phyloP scores from a whole-genome alignment of 768 basidiomycete genomes.

The Hygrocybe punicea region DNA sequence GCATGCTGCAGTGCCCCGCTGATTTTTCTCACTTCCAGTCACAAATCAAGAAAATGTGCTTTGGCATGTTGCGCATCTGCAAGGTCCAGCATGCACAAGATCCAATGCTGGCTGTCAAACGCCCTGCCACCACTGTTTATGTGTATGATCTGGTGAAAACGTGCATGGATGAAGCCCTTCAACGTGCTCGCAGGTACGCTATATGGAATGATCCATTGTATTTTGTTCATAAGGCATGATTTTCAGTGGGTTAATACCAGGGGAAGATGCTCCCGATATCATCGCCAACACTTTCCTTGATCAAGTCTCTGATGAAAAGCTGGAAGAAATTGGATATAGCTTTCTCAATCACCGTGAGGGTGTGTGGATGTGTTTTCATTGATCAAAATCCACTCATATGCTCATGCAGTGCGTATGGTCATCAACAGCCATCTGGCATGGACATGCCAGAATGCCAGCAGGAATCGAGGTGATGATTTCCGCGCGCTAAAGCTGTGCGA shows the following conservation, averaged over 20 bases:
- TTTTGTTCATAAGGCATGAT: not conserved
- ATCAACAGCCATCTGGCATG: constrained; percentile 30
- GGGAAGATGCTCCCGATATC: constrained; percentile 31
- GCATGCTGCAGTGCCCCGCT: not conserved
- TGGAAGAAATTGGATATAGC: constrained; percentile 19
- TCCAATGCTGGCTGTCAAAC: constrained; percentile 10
- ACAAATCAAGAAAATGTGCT: constrained; percentile 31
- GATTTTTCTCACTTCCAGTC: constrained; percentile 17
- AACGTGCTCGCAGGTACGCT: constrained; percentile 17
- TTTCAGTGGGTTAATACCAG: constrained; percentile 22
- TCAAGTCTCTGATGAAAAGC: constrained; percentile 24
- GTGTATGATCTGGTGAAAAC: constrained; percentile 27
- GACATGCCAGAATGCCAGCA: constrained; percentile 26
- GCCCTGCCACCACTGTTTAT: constrained; percentile 20
- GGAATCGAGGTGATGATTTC: constrained; percentile 33
- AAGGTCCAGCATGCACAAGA: constrained; percentile 30
- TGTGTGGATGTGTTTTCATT: constrained; percentile 12
- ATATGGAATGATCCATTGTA: not conserved
- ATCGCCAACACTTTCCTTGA: constrained; percentile 31
- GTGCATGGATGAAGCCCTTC: constrained; percentile 26
- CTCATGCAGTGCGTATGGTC: constrained; percentile 16
- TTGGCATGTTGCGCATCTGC: constrained; percentile 27
- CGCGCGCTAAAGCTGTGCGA: constrained; percentile 23
- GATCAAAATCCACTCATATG: not conserved
- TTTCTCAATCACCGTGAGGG: constrained; percentile 29